Evolutionary conservation across 2,329 filamentous ascomycete genomes (phyloP).

Genomic region (Curvularia lunata): DNA sequence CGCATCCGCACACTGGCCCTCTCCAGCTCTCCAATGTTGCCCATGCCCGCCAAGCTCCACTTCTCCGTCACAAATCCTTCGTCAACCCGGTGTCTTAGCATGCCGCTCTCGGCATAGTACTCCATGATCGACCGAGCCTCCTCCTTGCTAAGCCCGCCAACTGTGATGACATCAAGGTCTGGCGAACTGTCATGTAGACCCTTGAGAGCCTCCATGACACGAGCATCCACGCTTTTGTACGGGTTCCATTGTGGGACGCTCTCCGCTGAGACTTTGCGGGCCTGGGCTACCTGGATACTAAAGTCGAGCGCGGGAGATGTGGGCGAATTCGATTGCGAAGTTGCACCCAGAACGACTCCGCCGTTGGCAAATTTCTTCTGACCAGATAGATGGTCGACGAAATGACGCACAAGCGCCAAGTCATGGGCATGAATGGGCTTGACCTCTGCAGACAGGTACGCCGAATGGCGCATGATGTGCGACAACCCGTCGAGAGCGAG

Average conservation of each 20-base stretch:
- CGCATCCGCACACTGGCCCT: conserved; percentile 60
- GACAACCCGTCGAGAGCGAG: conserved; percentile 79
- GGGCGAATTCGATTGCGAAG: conserved; percentile 73
- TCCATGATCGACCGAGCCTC: conserved; percentile 85
- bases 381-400: conserved; percentile 70
- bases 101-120: conserved; percentile 88
- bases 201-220: conserved; percentile 57
- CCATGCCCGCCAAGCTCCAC: conserved; percentile 82
- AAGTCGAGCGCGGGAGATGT: conserved; percentile 71
- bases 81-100: conserved; percentile 73
- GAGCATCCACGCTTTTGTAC: conserved; percentile 59
- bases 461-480: conserved; percentile 79
- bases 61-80: conserved; percentile 76
- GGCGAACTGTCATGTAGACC: conserved; percentile 46
- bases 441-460: conserved; percentile 74
- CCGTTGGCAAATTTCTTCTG: conserved; percentile 68
- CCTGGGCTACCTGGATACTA: conserved; percentile 61
- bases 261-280: conserved; percentile 47
- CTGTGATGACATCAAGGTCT: conserved; percentile 55
- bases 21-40: conserved; percentile 86
- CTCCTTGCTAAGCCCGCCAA: conserved; percentile 72
- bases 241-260: conserved; percentile 56
- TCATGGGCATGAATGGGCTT: conserved; percentile 86
- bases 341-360: conserved; percentile 77
- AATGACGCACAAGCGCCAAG: conserved; percentile 75